phyloP scores from a whole-genome alignment of 768 basidiomycete species.

The Psilocybe sp. region DNA sequence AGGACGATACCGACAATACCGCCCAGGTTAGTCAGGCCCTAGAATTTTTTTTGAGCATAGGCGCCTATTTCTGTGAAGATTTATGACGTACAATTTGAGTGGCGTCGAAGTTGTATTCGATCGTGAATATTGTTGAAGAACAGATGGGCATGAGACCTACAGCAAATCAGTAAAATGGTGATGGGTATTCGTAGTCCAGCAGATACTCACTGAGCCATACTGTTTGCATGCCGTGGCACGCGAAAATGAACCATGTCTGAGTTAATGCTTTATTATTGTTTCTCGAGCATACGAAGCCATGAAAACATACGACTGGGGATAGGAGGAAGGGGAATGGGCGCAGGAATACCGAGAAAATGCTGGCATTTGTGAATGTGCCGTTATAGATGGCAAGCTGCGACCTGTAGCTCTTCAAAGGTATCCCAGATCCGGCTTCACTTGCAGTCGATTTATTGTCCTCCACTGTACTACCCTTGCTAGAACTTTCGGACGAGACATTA shows the following conservation, averaged over 20 bases:
- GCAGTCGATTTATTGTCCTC: conserved; percentile 10
- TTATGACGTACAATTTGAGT: conserved; percentile 31
- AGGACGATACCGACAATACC: conserved; percentile 41
- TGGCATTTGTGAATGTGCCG: conserved; percentile 33
- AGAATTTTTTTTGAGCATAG: neutral
- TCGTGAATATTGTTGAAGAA: conserved; percentile 42
- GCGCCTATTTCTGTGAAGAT: neutral
- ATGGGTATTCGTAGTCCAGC: neutral
- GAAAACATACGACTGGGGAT: conserved; percentile 34
- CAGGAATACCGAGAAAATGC: conserved; percentile 32
- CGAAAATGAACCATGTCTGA: conserved; percentile 35
- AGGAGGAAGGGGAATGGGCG: conserved; percentile 41
- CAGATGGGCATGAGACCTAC: conserved; percentile 40
- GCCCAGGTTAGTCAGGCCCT: conserved; percentile 41
- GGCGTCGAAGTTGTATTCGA: conserved; percentile 40
- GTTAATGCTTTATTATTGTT: neutral
- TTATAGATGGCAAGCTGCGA: conserved; percentile 34
- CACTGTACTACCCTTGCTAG: conserved; percentile 17
- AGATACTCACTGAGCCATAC: conserved; percentile 37
- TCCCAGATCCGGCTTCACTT: conserved; percentile 1
- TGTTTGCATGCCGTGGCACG: conserved; percentile 39
- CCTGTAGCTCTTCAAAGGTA: conserved; percentile 22
- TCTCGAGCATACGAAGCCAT: neutral
- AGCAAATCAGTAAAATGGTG: neutral
- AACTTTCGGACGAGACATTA: neutral